phyloP scores from a whole-genome alignment of 305 asterid genomes.

The Solanum chacoense region DNA sequence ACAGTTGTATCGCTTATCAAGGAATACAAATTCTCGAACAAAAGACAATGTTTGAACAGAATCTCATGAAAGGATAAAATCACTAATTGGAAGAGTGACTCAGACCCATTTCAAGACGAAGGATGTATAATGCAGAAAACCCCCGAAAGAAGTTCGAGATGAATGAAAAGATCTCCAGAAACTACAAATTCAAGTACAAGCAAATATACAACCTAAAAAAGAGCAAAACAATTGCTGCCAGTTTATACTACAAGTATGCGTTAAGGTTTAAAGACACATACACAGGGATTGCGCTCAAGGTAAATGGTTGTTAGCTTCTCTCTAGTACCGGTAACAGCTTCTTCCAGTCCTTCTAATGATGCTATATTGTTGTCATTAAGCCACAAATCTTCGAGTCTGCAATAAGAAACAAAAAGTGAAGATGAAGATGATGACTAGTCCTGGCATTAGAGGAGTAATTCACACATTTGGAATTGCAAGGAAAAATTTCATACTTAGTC shows the following conservation, averaged over 20 bases:
- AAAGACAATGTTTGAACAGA: background rate
- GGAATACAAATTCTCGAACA: background rate
- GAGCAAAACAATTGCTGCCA: background rate
- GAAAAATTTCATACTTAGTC: conserved; percentile 34
- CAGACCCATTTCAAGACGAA: background rate
- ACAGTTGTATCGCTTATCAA: background rate
- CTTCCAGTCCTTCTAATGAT: conserved; percentile 54
- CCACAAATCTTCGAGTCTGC: conserved; percentile 95
- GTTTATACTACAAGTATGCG: background rate
- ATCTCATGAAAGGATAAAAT: background rate
- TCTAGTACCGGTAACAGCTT: conserved; percentile 59
- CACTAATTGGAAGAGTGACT: background rate
- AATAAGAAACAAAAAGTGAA: conserved; percentile 8
- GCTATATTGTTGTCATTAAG: conserved; percentile 79
- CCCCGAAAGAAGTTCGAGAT: background rate
- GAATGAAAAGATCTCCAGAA: background rate
- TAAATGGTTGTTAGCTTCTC: conserved; percentile 76
- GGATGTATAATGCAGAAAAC: background rate
- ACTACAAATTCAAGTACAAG: background rate
- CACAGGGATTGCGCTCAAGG: conserved; percentile 97
- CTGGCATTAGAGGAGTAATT: background rate
- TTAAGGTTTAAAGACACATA: conserved; percentile 20
- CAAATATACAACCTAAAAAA: background rate
- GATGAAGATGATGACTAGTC: conserved; percentile 1
- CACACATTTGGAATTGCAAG: conserved; percentile 3